Conservation (phyloP, 2,329 filamentous ascomycete species). For the Neonectria coccinea region DNA sequence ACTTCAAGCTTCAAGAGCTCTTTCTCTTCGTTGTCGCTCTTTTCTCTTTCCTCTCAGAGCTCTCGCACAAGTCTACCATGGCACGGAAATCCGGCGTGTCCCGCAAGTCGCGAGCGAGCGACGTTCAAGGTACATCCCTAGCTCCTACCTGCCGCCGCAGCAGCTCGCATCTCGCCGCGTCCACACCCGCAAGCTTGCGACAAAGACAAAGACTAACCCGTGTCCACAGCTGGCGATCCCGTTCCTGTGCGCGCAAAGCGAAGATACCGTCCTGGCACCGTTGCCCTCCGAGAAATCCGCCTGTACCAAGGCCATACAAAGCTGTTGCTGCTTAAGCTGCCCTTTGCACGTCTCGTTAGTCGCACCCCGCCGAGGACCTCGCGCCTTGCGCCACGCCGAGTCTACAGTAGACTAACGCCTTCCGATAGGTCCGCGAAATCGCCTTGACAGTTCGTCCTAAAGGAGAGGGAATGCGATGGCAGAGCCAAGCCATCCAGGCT, state of each 20-base stretch:
- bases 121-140: constrained; percentile 54
- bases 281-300: constrained; percentile 91
- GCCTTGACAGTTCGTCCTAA: constrained; percentile 72
- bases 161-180: neutral
- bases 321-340: constrained; percentile 82
- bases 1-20: neutral
- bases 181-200: neutral
- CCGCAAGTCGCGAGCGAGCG: constrained; percentile 52
- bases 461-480: constrained; percentile 86
- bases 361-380: neutral
- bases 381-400: neutral
- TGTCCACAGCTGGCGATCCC: constrained; percentile 75
- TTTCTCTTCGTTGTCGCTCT: neutral
- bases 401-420: constrained; percentile 29
- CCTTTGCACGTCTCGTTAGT: constrained; percentile 79
- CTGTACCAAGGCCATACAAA: constrained; percentile 91
- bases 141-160: neutral
- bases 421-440: constrained; percentile 69
- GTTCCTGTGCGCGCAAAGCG: constrained; percentile 71
- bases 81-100: constrained; percentile 30
- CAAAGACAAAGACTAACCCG: constrained; percentile 34
- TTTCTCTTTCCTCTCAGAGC: neutral
- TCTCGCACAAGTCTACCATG: constrained; percentile 32
- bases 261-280: constrained; percentile 82
- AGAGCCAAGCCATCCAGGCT: constrained; percentile 92